Conservation (phyloP, 2,329 filamentous ascomycete genomes). For the Cercospora brassicicola region DNA sequence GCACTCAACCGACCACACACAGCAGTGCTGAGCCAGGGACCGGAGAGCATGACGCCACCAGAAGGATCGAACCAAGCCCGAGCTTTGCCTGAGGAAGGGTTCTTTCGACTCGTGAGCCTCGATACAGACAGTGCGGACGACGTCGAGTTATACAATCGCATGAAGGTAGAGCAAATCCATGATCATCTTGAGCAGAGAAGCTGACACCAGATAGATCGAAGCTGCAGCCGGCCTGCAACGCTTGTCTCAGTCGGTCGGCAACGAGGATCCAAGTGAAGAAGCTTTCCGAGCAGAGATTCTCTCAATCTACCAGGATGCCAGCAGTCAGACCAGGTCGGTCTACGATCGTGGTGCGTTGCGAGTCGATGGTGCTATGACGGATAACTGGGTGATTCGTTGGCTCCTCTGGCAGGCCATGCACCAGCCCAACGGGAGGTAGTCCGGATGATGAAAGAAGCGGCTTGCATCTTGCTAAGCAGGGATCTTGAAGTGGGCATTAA, state of each 20-base stretch:
- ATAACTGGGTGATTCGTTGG: conserved; percentile 52
- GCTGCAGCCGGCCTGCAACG: conserved; percentile 6
- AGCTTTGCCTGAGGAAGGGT: neutral
- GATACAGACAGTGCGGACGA: neutral
- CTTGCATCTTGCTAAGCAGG: neutral
- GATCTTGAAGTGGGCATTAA: neutral
- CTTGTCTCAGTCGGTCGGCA: neutral
- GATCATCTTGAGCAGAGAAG: too few species aligned
- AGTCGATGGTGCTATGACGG: conserved; percentile 40
- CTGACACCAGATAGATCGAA: neutral
- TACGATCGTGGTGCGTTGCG: conserved; percentile 44
- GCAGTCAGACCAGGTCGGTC: conserved; percentile 39
- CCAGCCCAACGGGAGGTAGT: conserved; percentile 16
- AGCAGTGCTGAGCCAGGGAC: neutral
- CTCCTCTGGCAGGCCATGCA: conserved; percentile 45
- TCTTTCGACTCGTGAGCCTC: neutral
- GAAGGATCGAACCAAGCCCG: neutral
- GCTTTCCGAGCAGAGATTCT: conserved; percentile 45
- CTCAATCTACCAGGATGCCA: conserved; percentile 41
- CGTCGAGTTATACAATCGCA: neutral
- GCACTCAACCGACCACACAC: neutral
- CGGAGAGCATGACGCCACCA: neutral
- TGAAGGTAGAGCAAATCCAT: neutral
- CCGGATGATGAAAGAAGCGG: neutral
- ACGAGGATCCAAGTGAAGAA: conserved; percentile 40